Conservation (phyloP, 192 early-diverging fungal species). For the Podila epicladia region DNA sequence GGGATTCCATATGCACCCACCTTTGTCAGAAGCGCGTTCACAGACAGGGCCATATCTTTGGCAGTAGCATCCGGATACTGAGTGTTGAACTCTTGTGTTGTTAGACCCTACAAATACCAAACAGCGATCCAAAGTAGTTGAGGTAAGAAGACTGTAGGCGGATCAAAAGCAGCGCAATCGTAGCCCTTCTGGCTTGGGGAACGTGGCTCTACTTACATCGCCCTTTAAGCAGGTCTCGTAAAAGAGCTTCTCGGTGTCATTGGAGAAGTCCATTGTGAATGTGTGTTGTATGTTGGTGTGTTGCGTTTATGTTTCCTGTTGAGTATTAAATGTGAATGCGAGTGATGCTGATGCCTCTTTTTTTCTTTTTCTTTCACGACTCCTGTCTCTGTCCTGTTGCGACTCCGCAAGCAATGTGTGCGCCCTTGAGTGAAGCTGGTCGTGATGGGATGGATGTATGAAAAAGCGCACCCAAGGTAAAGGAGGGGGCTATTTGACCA, state of each 20-base stretch:
- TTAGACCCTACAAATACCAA: slow-evolving; percentile 22
- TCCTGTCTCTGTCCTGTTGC: too few species aligned
- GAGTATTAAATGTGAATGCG: neutral
- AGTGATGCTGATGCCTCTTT: neutral
- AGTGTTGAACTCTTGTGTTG: slow-evolving; percentile 15
- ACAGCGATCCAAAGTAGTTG: neutral
- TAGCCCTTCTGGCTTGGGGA: neutral
- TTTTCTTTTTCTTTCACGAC: too few species aligned
- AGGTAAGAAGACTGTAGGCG: neutral
- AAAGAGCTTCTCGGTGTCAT: slow-evolving; percentile 20
- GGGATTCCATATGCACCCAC: slow-evolving; percentile 4
- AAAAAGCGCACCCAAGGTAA: too few species aligned
- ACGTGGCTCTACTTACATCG: slow-evolving; percentile 9
- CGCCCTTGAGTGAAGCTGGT: too few species aligned
- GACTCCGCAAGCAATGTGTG: too few species aligned
- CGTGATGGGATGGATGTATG: too few species aligned
- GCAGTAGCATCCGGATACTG: slow-evolving; percentile 12
- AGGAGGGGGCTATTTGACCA: too few species aligned
- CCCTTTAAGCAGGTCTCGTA: slow-evolving; percentile 26
- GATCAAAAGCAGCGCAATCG: neutral
- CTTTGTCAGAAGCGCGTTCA: slow-evolving; percentile 29
- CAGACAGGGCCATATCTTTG: slow-evolving; percentile 11
- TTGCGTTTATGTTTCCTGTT: neutral
- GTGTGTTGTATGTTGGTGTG: neutral
- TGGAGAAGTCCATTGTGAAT: slow-evolving; percentile 7